Percentiles rank a stretch among this genome's conserved stretches.
phyloP scores from a whole-genome alignment of 106 monocot genomes.

The Acorus calamus region DNA sequence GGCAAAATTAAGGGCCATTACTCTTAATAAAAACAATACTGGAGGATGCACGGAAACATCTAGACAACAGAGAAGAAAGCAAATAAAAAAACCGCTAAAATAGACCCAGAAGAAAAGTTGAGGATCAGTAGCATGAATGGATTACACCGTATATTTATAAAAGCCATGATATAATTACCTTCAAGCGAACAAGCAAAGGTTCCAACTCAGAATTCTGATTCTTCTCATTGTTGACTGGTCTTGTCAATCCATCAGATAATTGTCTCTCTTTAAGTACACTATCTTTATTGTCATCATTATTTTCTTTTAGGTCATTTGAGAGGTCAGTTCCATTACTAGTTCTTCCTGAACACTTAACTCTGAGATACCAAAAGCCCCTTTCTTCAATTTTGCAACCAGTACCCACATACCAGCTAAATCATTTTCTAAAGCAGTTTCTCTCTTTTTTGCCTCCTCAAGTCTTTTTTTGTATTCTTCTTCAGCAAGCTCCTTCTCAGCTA shows the following conservation, averaged over 20 bases:
- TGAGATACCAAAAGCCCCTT: slow-evolving; percentile 42
- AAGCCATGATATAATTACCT: slow-evolving; percentile 40
- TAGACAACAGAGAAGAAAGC: too few species aligned
- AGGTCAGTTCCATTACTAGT: slow-evolving; percentile 27
- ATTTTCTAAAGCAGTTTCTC: slow-evolving; percentile 76
- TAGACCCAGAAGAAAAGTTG: background rate
- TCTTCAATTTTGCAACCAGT: slow-evolving; percentile 90
- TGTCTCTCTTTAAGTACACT: slow-evolving; percentile 35
- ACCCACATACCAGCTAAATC: slow-evolving; percentile 99
- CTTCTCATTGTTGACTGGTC: slow-evolving; percentile 20
- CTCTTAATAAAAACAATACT: too few species aligned
- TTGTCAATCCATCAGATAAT: slow-evolving; percentile 16
- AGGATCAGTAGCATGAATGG: background rate
- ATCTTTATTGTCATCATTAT: slow-evolving; percentile 27
- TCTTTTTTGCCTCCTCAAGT: slow-evolving; percentile 71
- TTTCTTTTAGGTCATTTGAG: slow-evolving; percentile 35
- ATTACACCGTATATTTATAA: background rate
- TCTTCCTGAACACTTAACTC: slow-evolving; percentile 47
- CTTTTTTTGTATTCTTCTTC: slow-evolving; percentile 78
- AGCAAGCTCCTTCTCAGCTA: slow-evolving; percentile 58
- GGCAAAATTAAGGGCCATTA: too few species aligned
- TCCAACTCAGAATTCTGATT: slow-evolving; percentile 60
- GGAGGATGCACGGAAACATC: too few species aligned
- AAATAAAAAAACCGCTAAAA: background rate
- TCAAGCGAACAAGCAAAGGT: slow-evolving; percentile 71